These are phyloP conservation scores for Arxiozyma slooffiae DNA, from an alignment of 1,139 yeast genomes.

Conservation along the genomic window DNA sequence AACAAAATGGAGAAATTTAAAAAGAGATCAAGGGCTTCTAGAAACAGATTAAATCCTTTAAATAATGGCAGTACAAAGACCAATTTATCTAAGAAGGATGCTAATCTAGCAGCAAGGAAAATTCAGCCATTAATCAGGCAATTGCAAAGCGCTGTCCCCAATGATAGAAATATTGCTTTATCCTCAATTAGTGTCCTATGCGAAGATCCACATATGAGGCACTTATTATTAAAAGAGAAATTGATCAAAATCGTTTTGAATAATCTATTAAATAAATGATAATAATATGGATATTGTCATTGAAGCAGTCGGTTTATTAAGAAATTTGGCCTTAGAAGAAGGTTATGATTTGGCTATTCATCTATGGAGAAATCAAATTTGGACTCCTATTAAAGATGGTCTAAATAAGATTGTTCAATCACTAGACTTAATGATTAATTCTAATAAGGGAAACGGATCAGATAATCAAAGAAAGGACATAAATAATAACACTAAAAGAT, in stretches of 20 bases:
- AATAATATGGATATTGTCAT: constrained; percentile 64
- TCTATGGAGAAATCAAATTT: constrained; percentile 69
- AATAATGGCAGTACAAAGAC: constrained; percentile 10
- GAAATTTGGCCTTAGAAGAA: constrained; percentile 74
- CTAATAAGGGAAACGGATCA: constrained; percentile 32
- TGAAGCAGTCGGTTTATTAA: constrained; percentile 68
- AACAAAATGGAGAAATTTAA: constrained; percentile 61
- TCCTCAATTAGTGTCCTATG: constrained; percentile 62
- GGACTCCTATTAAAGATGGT: constrained; percentile 48
- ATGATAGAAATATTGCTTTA: constrained; percentile 71
- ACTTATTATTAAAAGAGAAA: constrained; percentile 57
- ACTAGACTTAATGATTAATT: constrained; percentile 35
- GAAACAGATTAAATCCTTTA: constrained; percentile 45
- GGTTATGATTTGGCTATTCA: constrained; percentile 76
- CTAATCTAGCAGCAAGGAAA: constrained; percentile 43
- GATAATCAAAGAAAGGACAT: constrained; percentile 34
- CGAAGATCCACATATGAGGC: constrained; percentile 59
- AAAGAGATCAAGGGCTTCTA: constrained; percentile 55
- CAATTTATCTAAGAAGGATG: constrained; percentile 37
- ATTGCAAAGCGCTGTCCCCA: constrained; percentile 51
- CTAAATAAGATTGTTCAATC: constrained; percentile 43
- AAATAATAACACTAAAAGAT: constrained; percentile 27
- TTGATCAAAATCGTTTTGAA: constrained; percentile 56
- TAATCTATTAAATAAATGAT: constrained; percentile 61
- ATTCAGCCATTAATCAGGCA: constrained; percentile 60